These are phyloP conservation scores for Xylogone sp. DNA, from an alignment of 2,329 filamentous ascomycete genomes.

Conservation along the genomic window DNA sequence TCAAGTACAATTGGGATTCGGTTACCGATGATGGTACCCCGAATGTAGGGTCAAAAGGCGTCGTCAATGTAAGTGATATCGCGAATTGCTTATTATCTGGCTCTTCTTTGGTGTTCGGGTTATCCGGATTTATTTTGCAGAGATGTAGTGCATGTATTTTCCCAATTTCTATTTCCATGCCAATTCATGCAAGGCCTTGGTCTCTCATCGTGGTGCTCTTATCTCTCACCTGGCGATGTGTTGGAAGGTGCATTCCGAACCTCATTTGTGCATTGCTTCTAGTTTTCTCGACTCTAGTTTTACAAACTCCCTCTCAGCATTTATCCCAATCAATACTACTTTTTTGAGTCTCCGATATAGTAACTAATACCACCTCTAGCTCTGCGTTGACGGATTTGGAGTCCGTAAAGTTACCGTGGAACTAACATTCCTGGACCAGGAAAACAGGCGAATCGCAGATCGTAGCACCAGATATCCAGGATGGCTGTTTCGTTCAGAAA, in stretches of 20 bases:
- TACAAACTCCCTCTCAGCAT: no score
- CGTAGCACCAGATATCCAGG: conserved; percentile 9
- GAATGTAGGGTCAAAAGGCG: conserved; percentile 11
- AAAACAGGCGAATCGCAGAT: conserved; percentile 11
- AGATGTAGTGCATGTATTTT: background rate
- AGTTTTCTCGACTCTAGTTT: no score
- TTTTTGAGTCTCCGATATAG: background rate
- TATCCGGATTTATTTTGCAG: background rate
- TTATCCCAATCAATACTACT: no score
- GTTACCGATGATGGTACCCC: conserved; percentile 10
- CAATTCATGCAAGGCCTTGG: background rate
- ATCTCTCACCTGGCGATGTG: no score
- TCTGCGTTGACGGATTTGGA: conserved; percentile 6
- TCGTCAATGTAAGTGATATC: conserved; percentile 11
- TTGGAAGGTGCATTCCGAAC: no score
- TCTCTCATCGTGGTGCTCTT: no score
- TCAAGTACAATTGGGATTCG: conserved; percentile 14
- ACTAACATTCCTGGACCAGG: conserved; percentile 14
- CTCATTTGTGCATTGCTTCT: no score
- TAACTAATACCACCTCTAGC: conserved; percentile 5
- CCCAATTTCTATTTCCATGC: background rate
- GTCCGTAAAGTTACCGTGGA: conserved; percentile 4
- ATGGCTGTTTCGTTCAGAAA: conserved; percentile 16
- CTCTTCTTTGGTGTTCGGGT: background rate
- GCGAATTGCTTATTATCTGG: background rate